Evolutionary conservation across 1,284 basidiomycete species (phyloP), one percentile per base, ranked within the genome.

Genomic region (Naganishia cerealis): DNA sequence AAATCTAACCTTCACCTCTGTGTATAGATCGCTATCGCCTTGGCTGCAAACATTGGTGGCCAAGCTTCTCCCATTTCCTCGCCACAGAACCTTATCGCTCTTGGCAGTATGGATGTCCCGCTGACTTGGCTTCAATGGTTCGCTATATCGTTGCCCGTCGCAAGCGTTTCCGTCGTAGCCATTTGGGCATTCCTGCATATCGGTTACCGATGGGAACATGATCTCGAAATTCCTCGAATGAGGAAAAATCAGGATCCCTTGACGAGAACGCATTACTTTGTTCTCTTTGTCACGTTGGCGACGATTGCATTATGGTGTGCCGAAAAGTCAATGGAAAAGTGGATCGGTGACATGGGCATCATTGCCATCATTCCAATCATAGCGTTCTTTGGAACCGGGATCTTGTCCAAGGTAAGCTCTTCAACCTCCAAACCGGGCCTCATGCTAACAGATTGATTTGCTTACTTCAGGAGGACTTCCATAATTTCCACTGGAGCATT

Each of bases 1-100:
- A 24, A 50, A 24, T 21, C 46, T 50, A 13, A 9, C 8, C 1
- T 24, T 52, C 26, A 26, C 43, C 7, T 56, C n/a, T 13, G 26
- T 43, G 3, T 18, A 10, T 74, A 93, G 91, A 86, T 99, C 72
- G 94, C 91, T 10, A 99, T 99, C 70, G 96, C 96, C 0, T 86
- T 99, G 5, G 94, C 95, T 0, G 93, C 94, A 40, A 99, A 99
- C 80, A 95, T 99, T 70, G 96, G 96, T n/a, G 94, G 94, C 0
- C 93, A 95, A 81, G 91, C 89, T 66, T 97, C 93, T 1, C 94
- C 93, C 5, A 83, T 83, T 71, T 96, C 94, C 0, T 96, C 94
- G 0, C 95, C 96, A 0, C 96, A 99, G 80, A 99, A 99, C 79
- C 85, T 98, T 36, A 98, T 99, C 73, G 94, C 95, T 2, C 83